Percentiles rank a stretch among this genome's conserved stretches.
Evolutionary conservation across 805 yeast species (phyloP).

Genomic region (Candida ponderosae): DNA sequence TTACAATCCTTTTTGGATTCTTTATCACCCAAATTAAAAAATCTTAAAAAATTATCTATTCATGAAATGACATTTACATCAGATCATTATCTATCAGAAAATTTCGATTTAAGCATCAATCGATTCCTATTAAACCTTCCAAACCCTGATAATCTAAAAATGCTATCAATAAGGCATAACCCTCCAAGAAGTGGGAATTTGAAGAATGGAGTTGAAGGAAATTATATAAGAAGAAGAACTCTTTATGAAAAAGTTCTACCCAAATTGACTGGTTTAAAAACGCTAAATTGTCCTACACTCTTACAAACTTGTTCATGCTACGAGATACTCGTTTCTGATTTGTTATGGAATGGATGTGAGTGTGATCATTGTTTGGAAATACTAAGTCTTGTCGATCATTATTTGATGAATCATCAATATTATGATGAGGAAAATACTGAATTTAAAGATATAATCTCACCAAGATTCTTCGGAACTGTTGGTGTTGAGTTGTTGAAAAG

Average conservation of each 20-base stretch:
- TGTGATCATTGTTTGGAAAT: conserved; percentile 46
- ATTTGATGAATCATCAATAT: conserved; percentile 56
- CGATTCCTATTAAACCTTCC: conserved; percentile 32
- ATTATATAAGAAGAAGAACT: conserved; percentile 50
- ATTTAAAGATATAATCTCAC: conserved; percentile 54
- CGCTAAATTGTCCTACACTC: conserved; percentile 50
- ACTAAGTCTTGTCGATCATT: conserved; percentile 49
- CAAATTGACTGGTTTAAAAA: conserved; percentile 29
- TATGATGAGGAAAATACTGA: conserved; percentile 36
- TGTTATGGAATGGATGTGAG: conserved; percentile 73
- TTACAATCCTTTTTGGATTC: conserved; percentile 31
- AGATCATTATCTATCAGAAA: conserved; percentile 41
- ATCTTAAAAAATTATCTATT: conserved; percentile 18
- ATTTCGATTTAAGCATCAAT: conserved; percentile 45
- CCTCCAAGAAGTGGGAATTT: conserved; percentile 52
- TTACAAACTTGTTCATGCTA: conserved; percentile 56
- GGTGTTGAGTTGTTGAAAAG: conserved; percentile 36
- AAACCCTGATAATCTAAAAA: conserved; percentile 23
- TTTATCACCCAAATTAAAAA: conserved; percentile 25
- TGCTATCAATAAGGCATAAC: conserved; percentile 46
- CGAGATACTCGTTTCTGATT: conserved; percentile 61
- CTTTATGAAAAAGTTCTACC: conserved; percentile 45
- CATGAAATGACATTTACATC: conserved; percentile 30
- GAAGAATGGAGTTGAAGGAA: conserved; percentile 67
- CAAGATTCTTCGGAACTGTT: conserved; percentile 46